Conservation (phyloP, 2,329 filamentous ascomycete species). For the Phialophora chinensis region DNA sequence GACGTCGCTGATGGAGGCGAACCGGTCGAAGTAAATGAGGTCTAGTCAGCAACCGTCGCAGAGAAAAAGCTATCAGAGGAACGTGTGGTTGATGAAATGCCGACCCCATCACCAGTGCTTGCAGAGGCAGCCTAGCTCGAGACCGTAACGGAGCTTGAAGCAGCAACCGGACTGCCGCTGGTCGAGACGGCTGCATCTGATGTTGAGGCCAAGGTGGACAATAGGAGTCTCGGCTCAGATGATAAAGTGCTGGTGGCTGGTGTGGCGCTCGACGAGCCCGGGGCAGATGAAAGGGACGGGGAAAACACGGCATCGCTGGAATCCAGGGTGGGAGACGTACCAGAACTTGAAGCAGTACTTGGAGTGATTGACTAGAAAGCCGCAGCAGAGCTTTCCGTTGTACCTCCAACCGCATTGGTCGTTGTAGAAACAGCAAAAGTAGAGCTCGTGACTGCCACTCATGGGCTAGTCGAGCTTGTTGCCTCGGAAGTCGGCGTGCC, state of each 20-base stretch:
- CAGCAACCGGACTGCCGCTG: background rate
- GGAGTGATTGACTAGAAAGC: conserved; percentile 9
- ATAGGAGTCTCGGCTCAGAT: background rate
- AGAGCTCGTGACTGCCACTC: background rate
- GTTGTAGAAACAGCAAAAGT: background rate
- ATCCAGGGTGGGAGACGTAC: conserved; percentile 23
- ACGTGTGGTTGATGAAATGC: background rate
- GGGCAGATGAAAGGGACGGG: conserved; percentile 11
- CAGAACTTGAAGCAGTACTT: conserved; percentile 19
- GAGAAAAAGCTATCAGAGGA: background rate
- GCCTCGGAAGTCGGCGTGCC: background rate
- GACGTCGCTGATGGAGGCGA: background rate
- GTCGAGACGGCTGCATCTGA: background rate
- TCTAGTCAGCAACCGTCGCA: background rate
- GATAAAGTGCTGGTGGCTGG: background rate
- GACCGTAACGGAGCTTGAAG: background rate
- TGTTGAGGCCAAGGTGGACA: background rate
- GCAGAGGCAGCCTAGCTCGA: no score
- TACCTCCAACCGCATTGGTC: conserved; percentile 8
- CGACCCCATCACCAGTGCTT: background rate
- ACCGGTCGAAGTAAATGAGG: background rate
- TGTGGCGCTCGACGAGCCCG: background rate
- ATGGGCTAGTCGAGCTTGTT: background rate
- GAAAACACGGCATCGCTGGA: conserved; percentile 7
- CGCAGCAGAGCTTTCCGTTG: conserved; percentile 11